Percentiles rank a stretch among this genome's conserved stretches.
Conservation (phyloP, 345 rosid genomes). For the Rhodomyrtus tomentosa region DNA sequence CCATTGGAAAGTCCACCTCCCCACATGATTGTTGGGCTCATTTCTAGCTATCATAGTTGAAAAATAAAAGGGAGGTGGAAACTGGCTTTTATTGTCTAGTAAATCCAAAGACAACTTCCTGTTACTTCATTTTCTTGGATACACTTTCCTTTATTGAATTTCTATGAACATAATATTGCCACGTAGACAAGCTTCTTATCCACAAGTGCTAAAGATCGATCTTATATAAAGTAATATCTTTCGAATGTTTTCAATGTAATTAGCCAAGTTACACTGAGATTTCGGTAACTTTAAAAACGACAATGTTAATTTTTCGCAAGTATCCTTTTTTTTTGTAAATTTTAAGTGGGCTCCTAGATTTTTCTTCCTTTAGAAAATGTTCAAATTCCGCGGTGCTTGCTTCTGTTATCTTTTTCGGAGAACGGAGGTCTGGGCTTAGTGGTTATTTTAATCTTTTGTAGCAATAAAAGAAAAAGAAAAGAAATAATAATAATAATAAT, state of each 20-base stretch:
- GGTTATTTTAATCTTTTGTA: neutral
- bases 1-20: neutral
- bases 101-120: neutral
- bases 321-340: too few relatives aligned
- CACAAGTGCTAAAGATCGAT: neutral
- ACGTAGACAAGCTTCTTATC: neutral
- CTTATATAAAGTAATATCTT: neutral
- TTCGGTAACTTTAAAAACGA: too few relatives aligned
- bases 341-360: too few relatives aligned
- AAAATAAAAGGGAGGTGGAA: neutral
- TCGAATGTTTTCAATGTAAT: too few relatives aligned
- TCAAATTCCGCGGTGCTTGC: fast-evolving
- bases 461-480: neutral
- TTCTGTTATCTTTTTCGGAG: neutral
- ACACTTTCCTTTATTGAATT: neutral
- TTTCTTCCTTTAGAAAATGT: neutral
- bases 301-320: too few relatives aligned
- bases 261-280: too few relatives aligned
- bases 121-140: neutral
- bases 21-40: neutral
- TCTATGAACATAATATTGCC: neutral
- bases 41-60: neutral
- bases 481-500: fast-evolving
- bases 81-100: neutral
- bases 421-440: neutral